These are phyloP conservation scores for Naganishia antarctica DNA, from an alignment of 768 basidiomycete species.

Conservation along the genomic window DNA sequence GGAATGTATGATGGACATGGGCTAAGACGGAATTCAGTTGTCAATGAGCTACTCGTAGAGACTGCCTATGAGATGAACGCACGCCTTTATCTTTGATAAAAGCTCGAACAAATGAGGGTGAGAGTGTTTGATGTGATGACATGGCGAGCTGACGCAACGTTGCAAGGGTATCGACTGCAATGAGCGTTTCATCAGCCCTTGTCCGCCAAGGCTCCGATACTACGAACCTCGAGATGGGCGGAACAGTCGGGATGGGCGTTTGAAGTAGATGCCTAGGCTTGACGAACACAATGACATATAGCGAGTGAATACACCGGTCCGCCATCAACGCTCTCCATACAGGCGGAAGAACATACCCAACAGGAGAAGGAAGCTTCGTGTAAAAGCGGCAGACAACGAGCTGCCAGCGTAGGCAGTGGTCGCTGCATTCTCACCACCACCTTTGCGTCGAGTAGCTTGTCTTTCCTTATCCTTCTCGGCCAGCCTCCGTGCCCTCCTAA, in stretches of 20 bases:
- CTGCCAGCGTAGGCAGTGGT: conserved; percentile 31
- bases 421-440: not conserved
- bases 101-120: conserved; percentile 38
- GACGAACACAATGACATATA: not conserved
- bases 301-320: not conserved
- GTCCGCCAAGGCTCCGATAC: no score
- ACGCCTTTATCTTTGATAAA: conserved; percentile 38
- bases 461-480: not conserved
- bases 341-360: conserved; percentile 32
- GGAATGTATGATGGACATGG: conserved; percentile 35
- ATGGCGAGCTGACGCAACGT: conserved; percentile 42
- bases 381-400: conserved; percentile 43
- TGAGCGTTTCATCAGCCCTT: not conserved
- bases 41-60: no score
- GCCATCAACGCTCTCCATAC: no score
- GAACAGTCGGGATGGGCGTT: conserved; percentile 45
- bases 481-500: conserved; percentile 16
- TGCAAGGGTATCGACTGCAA: conserved; percentile 43
- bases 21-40: conserved; percentile 24
- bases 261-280: conserved; percentile 41
- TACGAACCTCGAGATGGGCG: conserved; percentile 44
- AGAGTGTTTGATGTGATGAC: conserved; percentile 41
- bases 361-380: conserved; percentile 40
- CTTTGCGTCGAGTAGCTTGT: not conserved
- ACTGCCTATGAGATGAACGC: no score